Base-by-base conservation (phyloP, 768 basidiomycete species). In the Leccinum variicolor region DNA sequence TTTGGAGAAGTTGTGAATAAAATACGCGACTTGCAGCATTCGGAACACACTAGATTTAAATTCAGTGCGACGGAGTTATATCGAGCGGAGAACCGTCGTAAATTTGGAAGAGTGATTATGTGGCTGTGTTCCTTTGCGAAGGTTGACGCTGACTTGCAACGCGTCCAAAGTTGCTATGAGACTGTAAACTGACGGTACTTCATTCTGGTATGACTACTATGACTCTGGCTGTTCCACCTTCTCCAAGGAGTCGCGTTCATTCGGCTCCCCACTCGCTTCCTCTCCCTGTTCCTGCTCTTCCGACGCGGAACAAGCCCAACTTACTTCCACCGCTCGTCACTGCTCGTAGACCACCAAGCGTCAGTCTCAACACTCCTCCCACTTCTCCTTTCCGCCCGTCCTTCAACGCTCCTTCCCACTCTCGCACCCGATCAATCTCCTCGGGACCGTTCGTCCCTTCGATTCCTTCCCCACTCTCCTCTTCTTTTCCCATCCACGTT, bases 361-460 rank as follows among this genome's bases (percentile, higher is more conserved):
- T 68, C 1, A 70, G 61, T 47, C 58, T 69, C 23, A 36, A 66
- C 50, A 56, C 71, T 25, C 66, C 69, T 26, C 65, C 74, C 14
- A 61, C 70, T 4, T 74, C 75, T 36, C 74, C 75, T 6, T 70
- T 73, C 14, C 66, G 66, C 11, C 31, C 63, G 0, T 67, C 75
- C 4, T 70, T 51, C 13, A 57, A 52, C 28, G 3, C 50, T 17
- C 5, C 47, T 4, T 19, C 62, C 1, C 71, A 73, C 51, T 62
- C 66, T 9, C 72, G 73, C 3, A 69, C 69, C 6, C 68, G 74
- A 4, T 71, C 74, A 9, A 73, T 74, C 29, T 72, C 74, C 3
- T 73, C 73, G 23, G 68, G 69, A 7, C 62, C 73, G 19, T 69
- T 66, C 52, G 21, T 60, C 15, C 69, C 69, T 1, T 46, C 64